Conservation (phyloP, 2,329 filamentous ascomycete genomes). For the Colletotrichum phormii region DNA sequence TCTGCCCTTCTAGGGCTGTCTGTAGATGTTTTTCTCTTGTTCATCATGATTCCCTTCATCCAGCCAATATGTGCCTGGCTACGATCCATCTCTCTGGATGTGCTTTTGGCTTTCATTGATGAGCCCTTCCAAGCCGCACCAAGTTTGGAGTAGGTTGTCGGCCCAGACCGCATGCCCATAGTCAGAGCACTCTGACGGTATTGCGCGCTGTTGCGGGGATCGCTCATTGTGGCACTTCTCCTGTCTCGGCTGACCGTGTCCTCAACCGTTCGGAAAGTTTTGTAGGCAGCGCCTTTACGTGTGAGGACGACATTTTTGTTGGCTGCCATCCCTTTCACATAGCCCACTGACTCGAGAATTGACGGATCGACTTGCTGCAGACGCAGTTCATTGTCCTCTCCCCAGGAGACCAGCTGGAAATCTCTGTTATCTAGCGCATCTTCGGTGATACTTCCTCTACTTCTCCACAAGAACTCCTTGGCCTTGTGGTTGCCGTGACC, state of each 20-base stretch:
- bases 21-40: slow-evolving; percentile 61
- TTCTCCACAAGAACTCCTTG: slow-evolving; percentile 93
- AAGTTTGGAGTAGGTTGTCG: slow-evolving; percentile 49
- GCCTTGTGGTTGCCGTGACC: slow-evolving; percentile 77
- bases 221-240: slow-evolving; percentile 71
- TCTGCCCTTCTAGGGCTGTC: slow-evolving; percentile 61
- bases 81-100: slow-evolving; percentile 55
- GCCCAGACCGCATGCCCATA: slow-evolving; percentile 57
- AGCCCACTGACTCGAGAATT: slow-evolving; percentile 76
- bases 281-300: slow-evolving; percentile 86
- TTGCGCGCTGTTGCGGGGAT: slow-evolving; percentile 59
- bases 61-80: slow-evolving; percentile 72
- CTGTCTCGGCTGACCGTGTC: slow-evolving; percentile 68
- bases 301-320: slow-evolving; percentile 77
- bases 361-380: slow-evolving; percentile 78
- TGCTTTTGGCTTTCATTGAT: slow-evolving; percentile 68
- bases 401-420: slow-evolving; percentile 94
- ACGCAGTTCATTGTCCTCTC: slow-evolving; percentile 84
- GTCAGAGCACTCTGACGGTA: slow-evolving; percentile 58
- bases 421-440: slow-evolving; percentile 84
- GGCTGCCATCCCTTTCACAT: slow-evolving; percentile 75
- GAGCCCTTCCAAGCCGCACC: slow-evolving; percentile 64
- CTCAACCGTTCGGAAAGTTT: slow-evolving; percentile 83
- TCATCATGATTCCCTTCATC: slow-evolving; percentile 77
- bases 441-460: slow-evolving; percentile 74